Evolutionary conservation across 805 yeast genomes (phyloP).

Genomic region (Monosporozyma yasuniensis): DNA sequence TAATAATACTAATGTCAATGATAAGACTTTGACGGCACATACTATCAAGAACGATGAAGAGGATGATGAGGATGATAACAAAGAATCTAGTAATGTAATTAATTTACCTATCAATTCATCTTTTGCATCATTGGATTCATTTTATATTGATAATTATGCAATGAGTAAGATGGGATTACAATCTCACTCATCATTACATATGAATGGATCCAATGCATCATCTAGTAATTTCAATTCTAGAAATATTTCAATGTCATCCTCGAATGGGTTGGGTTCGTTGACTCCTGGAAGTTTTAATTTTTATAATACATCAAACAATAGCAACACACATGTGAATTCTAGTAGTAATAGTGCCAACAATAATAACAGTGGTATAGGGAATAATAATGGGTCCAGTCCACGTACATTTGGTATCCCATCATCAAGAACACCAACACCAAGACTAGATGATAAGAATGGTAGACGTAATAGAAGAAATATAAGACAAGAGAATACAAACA

Average conservation of each 20-base stretch:
- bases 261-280: background rate
- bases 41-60: background rate
- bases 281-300: slow-evolving; percentile 1
- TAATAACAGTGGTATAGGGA: background rate
- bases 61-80: slow-evolving; percentile 17
- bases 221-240: background rate
- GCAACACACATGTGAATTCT: background rate
- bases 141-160: slow-evolving; percentile 48
- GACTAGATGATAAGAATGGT: slow-evolving; percentile 1
- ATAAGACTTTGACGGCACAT: background rate
- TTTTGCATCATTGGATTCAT: slow-evolving; percentile 63
- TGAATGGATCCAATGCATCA: background rate
- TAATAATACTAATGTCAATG: background rate
- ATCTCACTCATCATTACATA: background rate
- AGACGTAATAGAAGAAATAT: slow-evolving; percentile 1
- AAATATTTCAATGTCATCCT: background rate
- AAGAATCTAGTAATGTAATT: slow-evolving; percentile 35
- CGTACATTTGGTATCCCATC: slow-evolving; percentile 5
- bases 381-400: background rate
- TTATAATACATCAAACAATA: background rate
- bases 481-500: background rate
- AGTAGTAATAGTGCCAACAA: background rate
- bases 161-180: slow-evolving; percentile 17
- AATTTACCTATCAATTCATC: slow-evolving; percentile 64
- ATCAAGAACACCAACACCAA: slow-evolving; percentile 6